Evolutionary conservation across 352 stramenopile species (phyloP).

Genomic region (Phytophthora macrochlamydospora): DNA sequence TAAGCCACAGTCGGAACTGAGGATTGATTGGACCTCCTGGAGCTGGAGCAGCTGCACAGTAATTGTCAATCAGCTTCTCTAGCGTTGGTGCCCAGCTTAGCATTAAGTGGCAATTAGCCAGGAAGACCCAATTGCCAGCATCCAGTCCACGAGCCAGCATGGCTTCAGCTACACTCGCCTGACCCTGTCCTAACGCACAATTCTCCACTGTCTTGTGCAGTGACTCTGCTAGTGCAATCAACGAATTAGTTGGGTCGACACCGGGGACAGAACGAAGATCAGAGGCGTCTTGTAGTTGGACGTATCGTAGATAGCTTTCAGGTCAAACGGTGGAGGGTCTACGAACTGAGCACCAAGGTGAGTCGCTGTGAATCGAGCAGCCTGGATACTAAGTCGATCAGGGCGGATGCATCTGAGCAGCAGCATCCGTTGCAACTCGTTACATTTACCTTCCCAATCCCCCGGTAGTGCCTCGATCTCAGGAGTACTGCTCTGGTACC

Average conservation of each 20-base stretch:
- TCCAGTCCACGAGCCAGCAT: conserved; percentile 89
- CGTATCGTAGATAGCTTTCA: conserved; percentile 90
- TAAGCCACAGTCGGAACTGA: conserved; percentile 94
- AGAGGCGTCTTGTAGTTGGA: conserved; percentile 91
- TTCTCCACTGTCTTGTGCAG: conserved; percentile 90
- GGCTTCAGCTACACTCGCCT: conserved; percentile 90
- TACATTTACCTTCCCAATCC: conserved; percentile 94
- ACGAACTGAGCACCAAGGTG: conserved; percentile 94
- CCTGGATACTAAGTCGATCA: conserved; percentile 93
- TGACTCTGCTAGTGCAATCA: conserved; percentile 86
- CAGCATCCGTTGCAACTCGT: conserved; percentile 93
- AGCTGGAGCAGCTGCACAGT: conserved; percentile 56
- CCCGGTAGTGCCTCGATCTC: conserved; percentile 91
- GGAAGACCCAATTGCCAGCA: conserved; percentile 94
- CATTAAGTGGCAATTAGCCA: conserved; percentile 97
- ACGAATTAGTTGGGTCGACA: conserved; percentile 93
- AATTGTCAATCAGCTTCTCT: conserved; percentile 94
- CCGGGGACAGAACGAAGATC: conserved; percentile 96
- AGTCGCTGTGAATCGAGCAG: conserved; percentile 88
- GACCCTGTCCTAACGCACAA: conserved; percentile 93
- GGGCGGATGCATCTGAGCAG: conserved; percentile 93
- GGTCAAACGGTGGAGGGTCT: conserved; percentile 93
- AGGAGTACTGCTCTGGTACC: conserved; percentile 88
- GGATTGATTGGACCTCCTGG: conserved; percentile 62
- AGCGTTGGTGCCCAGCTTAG: conserved; percentile 94